These are phyloP conservation scores for Sporothrix phasma DNA, from an alignment of 2,329 filamentous ascomycete species.

Conservation along the genomic window DNA sequence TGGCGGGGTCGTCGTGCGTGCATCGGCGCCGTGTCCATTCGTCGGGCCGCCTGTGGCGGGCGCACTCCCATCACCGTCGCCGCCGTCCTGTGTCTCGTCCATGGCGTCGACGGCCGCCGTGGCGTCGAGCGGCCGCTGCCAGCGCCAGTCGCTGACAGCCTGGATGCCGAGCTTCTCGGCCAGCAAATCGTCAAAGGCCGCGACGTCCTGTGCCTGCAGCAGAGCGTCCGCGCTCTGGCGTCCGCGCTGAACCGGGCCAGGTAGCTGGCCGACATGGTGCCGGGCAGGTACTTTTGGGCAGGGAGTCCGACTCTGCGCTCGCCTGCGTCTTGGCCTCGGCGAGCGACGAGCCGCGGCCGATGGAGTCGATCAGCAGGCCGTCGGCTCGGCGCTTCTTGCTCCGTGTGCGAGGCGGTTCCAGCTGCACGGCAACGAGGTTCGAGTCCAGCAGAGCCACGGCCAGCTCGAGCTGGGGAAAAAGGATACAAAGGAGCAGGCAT, in stretches of 20 bases:
- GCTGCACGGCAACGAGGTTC: slow-evolving; percentile 57
- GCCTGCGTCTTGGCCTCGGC: background rate
- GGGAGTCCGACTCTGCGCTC: background rate
- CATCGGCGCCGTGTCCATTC: slow-evolving; percentile 3
- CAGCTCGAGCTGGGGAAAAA: slow-evolving; percentile 58
- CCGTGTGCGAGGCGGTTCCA: slow-evolving; percentile 51
- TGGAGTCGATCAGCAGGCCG: slow-evolving; percentile 61
- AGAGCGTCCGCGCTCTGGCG: slow-evolving; percentile 38
- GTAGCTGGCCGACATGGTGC: slow-evolving; percentile 42
- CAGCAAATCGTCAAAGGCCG: slow-evolving; percentile 35
- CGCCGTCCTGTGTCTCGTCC: slow-evolving; percentile 18
- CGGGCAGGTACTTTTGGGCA: slow-evolving; percentile 31
- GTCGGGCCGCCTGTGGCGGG: background rate
- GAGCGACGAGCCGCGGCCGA: slow-evolving; percentile 51
- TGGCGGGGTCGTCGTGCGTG: background rate
- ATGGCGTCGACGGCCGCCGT: slow-evolving; percentile 3
- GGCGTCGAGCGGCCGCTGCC: slow-evolving; percentile 21
- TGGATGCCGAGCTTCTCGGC: slow-evolving; percentile 37
- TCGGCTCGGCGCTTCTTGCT: slow-evolving; percentile 45
- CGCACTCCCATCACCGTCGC: background rate
- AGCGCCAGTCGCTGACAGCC: slow-evolving; percentile 16
- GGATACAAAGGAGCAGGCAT: slow-evolving; percentile 38
- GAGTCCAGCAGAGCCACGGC: slow-evolving; percentile 55
- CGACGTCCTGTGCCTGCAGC: slow-evolving; percentile 36
- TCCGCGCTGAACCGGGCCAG: slow-evolving; percentile 36